A percentile compares a stretch with the other conserved stretches of the same genome.
Evolutionary conservation across 2,329 filamentous ascomycete species (phyloP).

Genomic region (Arthroderma sp.): DNA sequence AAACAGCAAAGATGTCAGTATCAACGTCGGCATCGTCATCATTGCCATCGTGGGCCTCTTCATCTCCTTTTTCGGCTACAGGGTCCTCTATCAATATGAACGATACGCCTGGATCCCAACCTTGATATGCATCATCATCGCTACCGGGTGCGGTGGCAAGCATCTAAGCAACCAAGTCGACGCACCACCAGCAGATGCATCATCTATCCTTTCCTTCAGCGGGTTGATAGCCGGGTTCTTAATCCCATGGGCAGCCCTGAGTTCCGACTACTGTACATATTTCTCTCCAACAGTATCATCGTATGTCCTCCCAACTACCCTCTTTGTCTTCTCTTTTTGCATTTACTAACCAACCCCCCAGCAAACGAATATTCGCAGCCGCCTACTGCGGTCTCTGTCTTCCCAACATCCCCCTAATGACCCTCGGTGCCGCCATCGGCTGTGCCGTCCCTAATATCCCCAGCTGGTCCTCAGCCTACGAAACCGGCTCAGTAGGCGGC

Average conservation of each 20-base stretch:
- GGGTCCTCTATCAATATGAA: slow-evolving; percentile 55
- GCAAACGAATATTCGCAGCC: slow-evolving; percentile 9
- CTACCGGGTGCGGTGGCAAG: slow-evolving; percentile 12
- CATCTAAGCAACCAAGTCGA: slow-evolving; percentile 9
- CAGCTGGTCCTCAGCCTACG: slow-evolving; percentile 46
- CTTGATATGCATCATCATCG: slow-evolving; percentile 12
- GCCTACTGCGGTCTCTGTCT: slow-evolving; percentile 36
- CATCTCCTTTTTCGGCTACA: slow-evolving; percentile 55
- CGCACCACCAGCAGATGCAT: slow-evolving; percentile 6
- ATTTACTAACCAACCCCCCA: not conserved
- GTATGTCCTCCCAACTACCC: slow-evolving; percentile 2
- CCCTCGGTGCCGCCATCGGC: slow-evolving; percentile 50
- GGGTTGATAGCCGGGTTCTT: slow-evolving; percentile 16
- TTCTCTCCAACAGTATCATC: slow-evolving; percentile 9
- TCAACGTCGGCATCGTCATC: slow-evolving; percentile 41
- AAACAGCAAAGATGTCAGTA: slow-evolving; percentile 38
- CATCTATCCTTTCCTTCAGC: slow-evolving; percentile 14
- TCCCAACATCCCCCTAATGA: slow-evolving; percentile 48
- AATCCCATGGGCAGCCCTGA: slow-evolving; percentile 14
- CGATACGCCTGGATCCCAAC: slow-evolving; percentile 29
- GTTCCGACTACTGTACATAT: slow-evolving; percentile 12
- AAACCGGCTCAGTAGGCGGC: slow-evolving; percentile 47
- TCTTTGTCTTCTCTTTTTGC: not conserved
- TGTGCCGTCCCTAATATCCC: slow-evolving; percentile 41
- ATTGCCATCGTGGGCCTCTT: slow-evolving; percentile 49